Evolutionary conservation across 257 asterid species (phyloP), one percentile per base, ranked within the genome.

Genomic region (Thymus quinquecostatus): DNA sequence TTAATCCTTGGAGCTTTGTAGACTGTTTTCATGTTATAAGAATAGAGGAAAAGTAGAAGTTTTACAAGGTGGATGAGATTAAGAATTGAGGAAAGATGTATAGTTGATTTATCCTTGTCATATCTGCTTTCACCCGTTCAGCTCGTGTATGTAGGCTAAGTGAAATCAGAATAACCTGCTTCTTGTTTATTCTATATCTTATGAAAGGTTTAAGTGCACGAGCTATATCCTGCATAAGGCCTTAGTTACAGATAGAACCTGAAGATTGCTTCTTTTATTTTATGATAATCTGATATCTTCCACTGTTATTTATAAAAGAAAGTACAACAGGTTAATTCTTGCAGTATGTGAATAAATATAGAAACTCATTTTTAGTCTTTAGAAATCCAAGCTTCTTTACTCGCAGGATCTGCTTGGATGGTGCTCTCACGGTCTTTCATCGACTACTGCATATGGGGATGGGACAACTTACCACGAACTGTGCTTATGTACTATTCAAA

Each of bases 401-500:
- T 68, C 60, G 32, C 89, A 92, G 98, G 98, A 60, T 92, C 98
- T n/a, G 98, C 98, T 41, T 92, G 98, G 98, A 80, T 88, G 98
- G 88, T 71, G 21, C 96, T 92, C n/a, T 92, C 98, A 47, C 91
- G 95, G 47, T 72, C 96, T 38, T 92, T 92, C 73, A 66, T 92
- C 12, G 97, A 92, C 82, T 92, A 84, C 87, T 84, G 90, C 81
- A 75, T 92, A 75, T 85, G 97, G 96, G 98, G 98, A 60, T 92
- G 96, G 96, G 96, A 90, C 85, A 92, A 85, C 80, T 81, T 92
- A 58, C 98, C 98, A 0, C 75, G 98, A 72, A 92, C 89, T 2
- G 95, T 83, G 62, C 96, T 92, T 6, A 90, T 92, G 97, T 92
- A 92, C 85, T 92, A 90, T 8, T 79, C 98, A 2, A 92, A 92